Evolutionary conservation across 208 protist species (phyloP), one percentile per base, ranked within the genome.

Genomic region (Jaenimonas drosophilae): DNA sequence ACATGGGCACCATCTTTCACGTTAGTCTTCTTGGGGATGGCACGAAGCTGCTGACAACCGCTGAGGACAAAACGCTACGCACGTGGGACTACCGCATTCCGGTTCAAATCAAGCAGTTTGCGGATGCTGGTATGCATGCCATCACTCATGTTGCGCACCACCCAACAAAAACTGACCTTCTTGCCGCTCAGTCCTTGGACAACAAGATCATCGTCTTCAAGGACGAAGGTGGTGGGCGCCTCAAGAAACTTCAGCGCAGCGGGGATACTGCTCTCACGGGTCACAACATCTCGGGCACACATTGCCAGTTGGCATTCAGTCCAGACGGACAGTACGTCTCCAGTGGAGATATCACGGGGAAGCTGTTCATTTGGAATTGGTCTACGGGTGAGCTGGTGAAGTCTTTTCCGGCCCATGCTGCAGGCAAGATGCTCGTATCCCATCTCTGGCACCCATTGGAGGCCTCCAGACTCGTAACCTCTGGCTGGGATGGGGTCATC

Each of bases 81-180:
- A 80, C 97, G 11, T 99, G 97, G 96, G 97, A 99, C 39, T 97
- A 85, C 49, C 82, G 91, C 39, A 89, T 97, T 28, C 95, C 96
- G 2, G 92, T 98, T 16, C 89, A 91, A 19, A 96, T 98, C 47
- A 98, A 97, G 63, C 83, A 97, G 54, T 95, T 98, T 44, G 84
- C 90, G 14, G 96, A 98, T 39, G 90, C 94, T 5, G 54, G 64
- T 17, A 96, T 97, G 81, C 94, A 98, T 61, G 77, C 80, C 62
- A 90, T 88, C 64, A 76, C 79, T 11, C 81, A 94, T 56, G 75
- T 88, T 4, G 63, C 75, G 6, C 48, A 81, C 25, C 91, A 97
- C 71, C 96, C 96, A 2, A 89, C 83, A 16, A 70, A 93, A 41
- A 55, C 60, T 1, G 77, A 90, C 44, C 94, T 77, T 59, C 64